A percentile compares a stretch with the other conserved stretches of the same genome.
These are phyloP conservation scores for Plasmodium malariae DNA, from an alignment of 169 alveolate species.

Conservation along the genomic window DNA sequence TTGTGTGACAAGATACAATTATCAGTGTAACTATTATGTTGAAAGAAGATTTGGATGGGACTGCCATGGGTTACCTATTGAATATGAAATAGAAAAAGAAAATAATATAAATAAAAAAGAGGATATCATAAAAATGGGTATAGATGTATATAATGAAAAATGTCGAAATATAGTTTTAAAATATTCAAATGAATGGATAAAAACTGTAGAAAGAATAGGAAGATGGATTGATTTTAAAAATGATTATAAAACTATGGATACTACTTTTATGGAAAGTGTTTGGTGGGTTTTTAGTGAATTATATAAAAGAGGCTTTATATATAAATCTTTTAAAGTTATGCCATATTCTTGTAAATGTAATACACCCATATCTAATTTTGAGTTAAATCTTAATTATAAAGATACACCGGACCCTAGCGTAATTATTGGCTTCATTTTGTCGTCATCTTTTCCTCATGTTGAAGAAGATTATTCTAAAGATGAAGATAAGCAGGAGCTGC, in stretches of 20 bases:
- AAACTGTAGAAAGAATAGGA: conserved; percentile 95
- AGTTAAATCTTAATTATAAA: conserved; percentile 96
- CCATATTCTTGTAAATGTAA: conserved; percentile 98
- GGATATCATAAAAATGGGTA: conserved; percentile 94
- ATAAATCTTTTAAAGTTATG: conserved; percentile 98
- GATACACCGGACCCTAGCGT: conserved; percentile 97
- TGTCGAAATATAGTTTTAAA: conserved; percentile 95
- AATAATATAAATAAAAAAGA: conserved; percentile 91
- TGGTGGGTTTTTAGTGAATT: conserved; percentile 95
- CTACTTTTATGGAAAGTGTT: conserved; percentile 97
- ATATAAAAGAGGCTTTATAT: conserved; percentile 94
- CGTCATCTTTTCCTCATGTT: conserved; percentile 7
- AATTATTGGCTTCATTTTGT: conserved; percentile 93
- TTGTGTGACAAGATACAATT: conserved; percentile 98
- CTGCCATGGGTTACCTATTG: conserved; percentile 99
- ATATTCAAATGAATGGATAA: conserved; percentile 95
- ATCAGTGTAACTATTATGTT: conserved; percentile 96
- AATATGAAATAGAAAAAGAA: conserved; percentile 96
- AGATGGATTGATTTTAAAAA: conserved; percentile 99
- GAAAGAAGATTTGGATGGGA: conserved; percentile 99
- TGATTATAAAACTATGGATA: conserved; percentile 99
- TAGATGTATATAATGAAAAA: conserved; percentile 84
- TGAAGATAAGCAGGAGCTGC: not conserved
- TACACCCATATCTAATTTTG: conserved; percentile 98
- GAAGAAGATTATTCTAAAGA: conserved; percentile 7